Evolutionary conservation across 2,329 filamentous ascomycete genomes (phyloP), one percentile per base, ranked within the genome.

Genomic region (Gnomoniopsis smithogilvyi): DNA sequence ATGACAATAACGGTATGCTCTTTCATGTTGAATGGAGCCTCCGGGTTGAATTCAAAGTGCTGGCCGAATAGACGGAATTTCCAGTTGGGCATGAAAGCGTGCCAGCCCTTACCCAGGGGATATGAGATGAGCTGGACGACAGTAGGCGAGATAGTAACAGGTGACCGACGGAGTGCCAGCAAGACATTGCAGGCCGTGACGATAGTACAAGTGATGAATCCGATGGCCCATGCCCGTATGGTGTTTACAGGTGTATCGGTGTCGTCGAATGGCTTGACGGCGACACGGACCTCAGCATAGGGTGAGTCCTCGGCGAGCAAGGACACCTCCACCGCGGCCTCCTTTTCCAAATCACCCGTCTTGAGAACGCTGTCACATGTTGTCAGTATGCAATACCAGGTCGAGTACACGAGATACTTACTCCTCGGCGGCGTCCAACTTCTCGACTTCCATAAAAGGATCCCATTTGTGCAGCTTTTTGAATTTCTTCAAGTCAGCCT

Each of bases 211-310:
- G 86, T 76, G 45, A 86, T 2, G 56, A 83, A 64, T 36, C 84
- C 84, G 58, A 87, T 81, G 6, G 68, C 63, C 84, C 84, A 87
- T 43, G 83, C 82, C 21, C 84, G 83, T 59, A 87, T 75, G 3
- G 84, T 87, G 68, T 81, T 82, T 59, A 77, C 74, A 7, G 80
- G 77, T 3, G 81, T 67, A n/a, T 83, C 80, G 47, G 77, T 73
- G 55, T 82, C 80, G 58, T 79, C 75, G 61, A 80, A 81, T 21
- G 76, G 69, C 54, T 46, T 49, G 3, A 80, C 77, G 2, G 76
- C 75, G 3, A 76, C 74, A 24, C 78, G 74, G 26, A 76, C 73
- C 66, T 84, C 81, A 14, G 80, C 75, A 65, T 84, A 84, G 1
- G 81, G 81, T 17, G 82, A 85, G 67, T 86, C 78, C 30, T 85